These are phyloP conservation scores for Telopea speciosissima DNA, from an alignment of 177 flowering plant species.

Conservation along the genomic window DNA sequence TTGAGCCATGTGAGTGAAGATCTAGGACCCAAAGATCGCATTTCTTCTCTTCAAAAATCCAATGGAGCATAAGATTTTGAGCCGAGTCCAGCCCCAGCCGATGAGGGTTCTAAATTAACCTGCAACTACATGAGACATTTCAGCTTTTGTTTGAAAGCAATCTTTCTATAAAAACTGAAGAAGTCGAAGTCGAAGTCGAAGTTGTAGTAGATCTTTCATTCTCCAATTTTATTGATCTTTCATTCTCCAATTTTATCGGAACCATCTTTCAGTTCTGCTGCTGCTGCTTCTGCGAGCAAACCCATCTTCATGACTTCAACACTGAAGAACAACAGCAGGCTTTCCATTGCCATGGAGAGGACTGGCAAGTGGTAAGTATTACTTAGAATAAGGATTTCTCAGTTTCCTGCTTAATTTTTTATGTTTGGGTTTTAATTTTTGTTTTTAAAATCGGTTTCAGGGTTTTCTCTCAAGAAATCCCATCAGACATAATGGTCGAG, in stretches of 20 bases:
- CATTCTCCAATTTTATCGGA: background rate
- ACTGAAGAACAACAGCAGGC: conserved; percentile 26
- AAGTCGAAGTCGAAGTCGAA: background rate
- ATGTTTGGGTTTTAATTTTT: background rate
- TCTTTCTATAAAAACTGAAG: background rate
- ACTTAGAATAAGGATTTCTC: no score
- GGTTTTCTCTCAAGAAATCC: conserved; percentile 87
- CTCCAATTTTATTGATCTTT: background rate
- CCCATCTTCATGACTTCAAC: conserved; percentile 17
- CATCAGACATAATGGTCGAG: conserved; percentile 63
- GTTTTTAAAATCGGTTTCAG: conserved; percentile 27
- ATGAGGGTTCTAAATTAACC: background rate
- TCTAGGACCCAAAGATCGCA: no score
- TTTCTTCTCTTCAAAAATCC: background rate
- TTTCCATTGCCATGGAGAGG: conserved; percentile 74
- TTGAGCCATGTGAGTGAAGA: no score
- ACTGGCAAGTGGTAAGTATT: conserved; percentile 74
- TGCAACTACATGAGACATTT: background rate
- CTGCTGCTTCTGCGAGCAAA: background rate
- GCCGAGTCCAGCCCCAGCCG: background rate
- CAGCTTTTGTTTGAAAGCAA: background rate
- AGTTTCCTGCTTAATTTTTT: background rate
- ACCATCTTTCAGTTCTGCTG: background rate
- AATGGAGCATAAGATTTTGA: background rate
- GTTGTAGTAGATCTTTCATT: background rate